These are phyloP conservation scores for Ballota nigra DNA, from an alignment of 257 asterid genomes.

Conservation along the genomic window DNA sequence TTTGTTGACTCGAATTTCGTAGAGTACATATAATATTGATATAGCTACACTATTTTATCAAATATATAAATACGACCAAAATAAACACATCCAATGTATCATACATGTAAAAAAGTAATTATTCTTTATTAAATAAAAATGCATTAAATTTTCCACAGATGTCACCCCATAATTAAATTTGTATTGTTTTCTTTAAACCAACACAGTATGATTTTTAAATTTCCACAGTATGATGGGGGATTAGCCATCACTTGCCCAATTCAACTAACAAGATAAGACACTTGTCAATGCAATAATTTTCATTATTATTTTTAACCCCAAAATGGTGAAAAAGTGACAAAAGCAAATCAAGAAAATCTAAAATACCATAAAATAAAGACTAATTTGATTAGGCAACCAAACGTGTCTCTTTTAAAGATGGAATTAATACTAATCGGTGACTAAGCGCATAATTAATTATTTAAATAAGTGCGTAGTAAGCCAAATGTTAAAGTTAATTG, in stretches of 20 bases:
- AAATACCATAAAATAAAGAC: constrained; percentile 18
- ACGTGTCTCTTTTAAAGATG: constrained; percentile 26
- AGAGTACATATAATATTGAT: too few species aligned
- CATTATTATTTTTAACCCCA: constrained; percentile 6
- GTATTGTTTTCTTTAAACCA: constrained; percentile 32
- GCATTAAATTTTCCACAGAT: neutral
- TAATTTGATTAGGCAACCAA: constrained; percentile 6
- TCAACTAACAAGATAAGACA: constrained; percentile 29
- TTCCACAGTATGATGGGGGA: constrained; percentile 23
- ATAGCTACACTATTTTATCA: too few species aligned
- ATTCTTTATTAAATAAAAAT: too few species aligned
- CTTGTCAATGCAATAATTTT: constrained; percentile 21
- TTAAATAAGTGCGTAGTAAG: constrained; percentile 3
- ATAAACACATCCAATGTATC: too few species aligned
- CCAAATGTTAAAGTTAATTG: neutral
- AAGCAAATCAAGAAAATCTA: constrained; percentile 35
- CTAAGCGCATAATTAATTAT: neutral
- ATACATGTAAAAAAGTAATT: too few species aligned
- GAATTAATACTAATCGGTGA: constrained; percentile 11
- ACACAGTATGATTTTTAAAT: constrained; percentile 27
- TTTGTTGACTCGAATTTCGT: too few species aligned
- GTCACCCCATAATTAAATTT: constrained; percentile 8
- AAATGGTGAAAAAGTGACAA: constrained; percentile 25
- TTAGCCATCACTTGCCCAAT: constrained; percentile 20
- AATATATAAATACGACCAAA: too few species aligned